Evolutionary conservation across 2,329 filamentous ascomycete genomes (phyloP), one percentile per base, ranked within the genome.

Genomic region (Cladosporium sp.): DNA sequence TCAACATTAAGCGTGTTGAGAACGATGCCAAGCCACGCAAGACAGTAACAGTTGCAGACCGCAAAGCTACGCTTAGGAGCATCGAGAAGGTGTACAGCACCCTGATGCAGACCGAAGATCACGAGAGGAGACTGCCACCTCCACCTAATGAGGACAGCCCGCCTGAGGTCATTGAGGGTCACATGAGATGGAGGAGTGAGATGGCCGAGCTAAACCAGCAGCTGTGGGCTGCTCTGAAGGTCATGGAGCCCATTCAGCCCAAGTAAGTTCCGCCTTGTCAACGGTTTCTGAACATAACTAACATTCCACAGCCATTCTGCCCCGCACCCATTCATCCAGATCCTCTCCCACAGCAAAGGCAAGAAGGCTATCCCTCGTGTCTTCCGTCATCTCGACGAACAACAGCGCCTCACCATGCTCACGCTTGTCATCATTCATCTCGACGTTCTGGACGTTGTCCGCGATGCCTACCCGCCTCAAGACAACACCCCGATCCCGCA

Each of bases 391-490:
- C 89, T 97, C 53, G 89, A 89, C 62, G 89, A 92, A 61, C 89
- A 97, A 70, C 92, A 97, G 74, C 90, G 93, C 50, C 92, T 94
- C 20, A 97, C 92, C 1, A 91, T 97, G 61, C 80, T 99, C 61
- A 99, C 94, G 4, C 93, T 99, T 83, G 93, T 99, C 64, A 85
- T 96, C 59, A 87, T 97, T 52, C 91, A 97, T 67, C 85, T 99
- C 32, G 94, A 97, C 71, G 86, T 89, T 64, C 81, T 99, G 39
- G 91, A 97, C 66, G 93, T 99, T 50, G 88, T 97, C 58, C 86
- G 89, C 57, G 84, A 88, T 56, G 92, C 89, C 1, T 86, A 91
- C 63, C 85, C 92, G 48, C 64, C 70, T 9, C 83, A 85, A 8
- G 89, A 88, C 15, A 89, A 95, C 68, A 79, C 81, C 1, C 84